Conservation (phyloP, 306 rosid genomes). For the Vachellia collinsii region DNA sequence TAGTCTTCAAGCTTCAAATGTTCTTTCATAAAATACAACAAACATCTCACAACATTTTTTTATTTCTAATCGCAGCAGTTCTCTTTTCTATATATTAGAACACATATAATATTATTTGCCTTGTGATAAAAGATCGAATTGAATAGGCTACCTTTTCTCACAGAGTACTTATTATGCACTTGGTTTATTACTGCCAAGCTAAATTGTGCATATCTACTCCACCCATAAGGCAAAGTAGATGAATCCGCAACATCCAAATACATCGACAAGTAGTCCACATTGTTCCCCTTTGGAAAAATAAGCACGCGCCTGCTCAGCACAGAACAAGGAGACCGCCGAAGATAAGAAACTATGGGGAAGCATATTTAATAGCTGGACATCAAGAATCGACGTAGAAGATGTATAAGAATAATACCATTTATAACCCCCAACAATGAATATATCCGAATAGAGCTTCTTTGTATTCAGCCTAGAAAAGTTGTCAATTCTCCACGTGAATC, state of each 20-base stretch:
- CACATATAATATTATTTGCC: slow-evolving; percentile 13
- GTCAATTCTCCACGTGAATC: slow-evolving; percentile 84
- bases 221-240: slow-evolving; percentile 76
- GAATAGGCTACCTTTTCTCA: slow-evolving; percentile 71
- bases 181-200: slow-evolving; percentile 80
- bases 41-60: slow-evolving; percentile 20
- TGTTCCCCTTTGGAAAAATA: slow-evolving; percentile 91
- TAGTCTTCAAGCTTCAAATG: slow-evolving; percentile 19
- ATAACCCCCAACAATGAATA: slow-evolving; percentile 73
- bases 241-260: slow-evolving; percentile 91
- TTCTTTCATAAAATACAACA: slow-evolving; percentile 30
- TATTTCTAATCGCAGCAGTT: slow-evolving; percentile 22
- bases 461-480: slow-evolving; percentile 72
- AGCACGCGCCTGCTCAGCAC: slow-evolving; percentile 74
- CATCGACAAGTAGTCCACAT: slow-evolving; percentile 86
- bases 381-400: slow-evolving; percentile 17
- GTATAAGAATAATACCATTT: slow-evolving; percentile 65
- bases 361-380: slow-evolving; percentile 1
- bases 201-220: slow-evolving; percentile 93
- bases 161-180: slow-evolving; percentile 63
- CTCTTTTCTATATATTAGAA: slow-evolving; percentile 20
- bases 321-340: slow-evolving; percentile 15
- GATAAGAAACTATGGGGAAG: slow-evolving; percentile 9
- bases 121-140: slow-evolving; percentile 29
- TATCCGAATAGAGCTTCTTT: slow-evolving; percentile 79